Percentiles rank a stretch among this genome's conserved stretches.
These are phyloP conservation scores for Uronychia setigera DNA, from an alignment of 73 alveolate genomes.

Conservation along the genomic window DNA sequence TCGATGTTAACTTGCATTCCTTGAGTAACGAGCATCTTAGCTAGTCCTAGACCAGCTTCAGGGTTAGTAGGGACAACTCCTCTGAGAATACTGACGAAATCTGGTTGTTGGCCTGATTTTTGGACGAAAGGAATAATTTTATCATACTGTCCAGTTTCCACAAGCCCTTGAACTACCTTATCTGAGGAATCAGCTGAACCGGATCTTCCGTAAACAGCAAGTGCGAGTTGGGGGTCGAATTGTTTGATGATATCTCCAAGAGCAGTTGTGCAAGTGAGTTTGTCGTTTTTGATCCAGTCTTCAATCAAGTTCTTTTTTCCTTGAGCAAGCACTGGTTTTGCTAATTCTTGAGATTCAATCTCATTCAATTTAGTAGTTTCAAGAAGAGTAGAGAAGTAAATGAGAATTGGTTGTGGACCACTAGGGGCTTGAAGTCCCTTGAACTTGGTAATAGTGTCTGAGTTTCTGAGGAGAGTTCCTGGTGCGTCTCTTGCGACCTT, in stretches of 20 bases:
- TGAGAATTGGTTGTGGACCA: conserved; percentile 94
- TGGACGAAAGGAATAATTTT: conserved; percentile 88
- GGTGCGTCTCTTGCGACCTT: conserved; percentile 98
- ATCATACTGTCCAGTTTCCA: conserved; percentile 92
- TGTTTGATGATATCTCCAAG: conserved; percentile 94
- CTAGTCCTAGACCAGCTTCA: conserved; percentile 91
- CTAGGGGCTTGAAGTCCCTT: conserved; percentile 85
- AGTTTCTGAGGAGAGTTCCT: conserved; percentile 94
- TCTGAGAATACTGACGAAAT: conserved; percentile 86
- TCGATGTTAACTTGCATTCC: conserved; percentile 73
- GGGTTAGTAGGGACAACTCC: conserved; percentile 84
- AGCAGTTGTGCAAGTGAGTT: conserved; percentile 92
- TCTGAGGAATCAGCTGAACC: conserved; percentile 86
- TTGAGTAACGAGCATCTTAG: conserved; percentile 89
- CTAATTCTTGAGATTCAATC: conserved; percentile 93
- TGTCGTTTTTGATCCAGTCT: conserved; percentile 92
- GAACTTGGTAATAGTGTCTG: conserved; percentile 91
- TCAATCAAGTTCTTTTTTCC: conserved; percentile 86
- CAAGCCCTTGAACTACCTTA: conserved; percentile 91
- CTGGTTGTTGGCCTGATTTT: conserved; percentile 82
- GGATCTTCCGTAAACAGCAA: conserved; percentile 83
- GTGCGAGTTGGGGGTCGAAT: conserved; percentile 91
- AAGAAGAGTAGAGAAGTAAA: conserved; percentile 94
- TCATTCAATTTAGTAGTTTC: conserved; percentile 89
- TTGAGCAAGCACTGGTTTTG: conserved; percentile 92